A percentile compares a stretch with the other conserved stretches of the same genome.
These are phyloP conservation scores for Lentinula raphanica DNA, from an alignment of 768 basidiomycete genomes.

Conservation along the genomic window DNA sequence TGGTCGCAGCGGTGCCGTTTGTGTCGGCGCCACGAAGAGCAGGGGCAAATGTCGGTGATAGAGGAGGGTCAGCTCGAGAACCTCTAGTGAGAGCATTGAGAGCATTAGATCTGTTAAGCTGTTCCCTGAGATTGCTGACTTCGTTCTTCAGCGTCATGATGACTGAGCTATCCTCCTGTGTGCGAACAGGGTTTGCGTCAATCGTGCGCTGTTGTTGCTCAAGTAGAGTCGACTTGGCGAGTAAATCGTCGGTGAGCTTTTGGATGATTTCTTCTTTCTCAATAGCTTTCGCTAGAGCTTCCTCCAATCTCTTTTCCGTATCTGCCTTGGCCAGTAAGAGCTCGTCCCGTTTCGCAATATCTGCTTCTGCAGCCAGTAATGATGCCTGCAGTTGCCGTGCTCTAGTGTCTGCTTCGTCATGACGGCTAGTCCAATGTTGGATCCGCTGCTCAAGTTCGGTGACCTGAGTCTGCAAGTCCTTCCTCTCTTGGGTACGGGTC, in stretches of 20 bases:
- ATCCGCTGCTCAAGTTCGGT: slow-evolving; percentile 80
- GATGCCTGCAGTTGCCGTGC: slow-evolving; percentile 68
- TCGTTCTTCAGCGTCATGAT: slow-evolving; percentile 89
- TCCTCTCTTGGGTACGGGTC: slow-evolving; percentile 86
- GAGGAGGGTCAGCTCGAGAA: slow-evolving; percentile 61
- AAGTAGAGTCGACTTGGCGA: slow-evolving; percentile 66
- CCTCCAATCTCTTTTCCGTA: slow-evolving; percentile 76
- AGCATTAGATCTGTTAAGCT: slow-evolving; percentile 93
- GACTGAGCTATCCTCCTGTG: slow-evolving; percentile 79
- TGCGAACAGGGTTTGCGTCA: slow-evolving; percentile 58
- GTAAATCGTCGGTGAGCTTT: slow-evolving; percentile 74
- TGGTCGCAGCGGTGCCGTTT: slow-evolving; percentile 39
- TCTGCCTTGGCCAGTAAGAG: slow-evolving; percentile 72
- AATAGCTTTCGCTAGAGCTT: slow-evolving; percentile 60
- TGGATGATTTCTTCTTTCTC: slow-evolving; percentile 86
- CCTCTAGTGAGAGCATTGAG: slow-evolving; percentile 81
- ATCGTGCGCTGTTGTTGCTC: slow-evolving; percentile 71
- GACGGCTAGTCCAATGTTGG: slow-evolving; percentile 75
- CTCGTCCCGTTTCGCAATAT: slow-evolving; percentile 66
- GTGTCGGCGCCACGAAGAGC: slow-evolving; percentile 51
- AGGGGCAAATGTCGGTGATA: slow-evolving; percentile 85
- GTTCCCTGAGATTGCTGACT: slow-evolving; percentile 88
- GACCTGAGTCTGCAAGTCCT: slow-evolving; percentile 73
- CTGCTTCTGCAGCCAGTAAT: slow-evolving; percentile 65
- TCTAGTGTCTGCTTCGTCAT: slow-evolving; percentile 80